Conservation (phyloP, 768 basidiomycete species). For the Gymnopilus junonius region DNA sequence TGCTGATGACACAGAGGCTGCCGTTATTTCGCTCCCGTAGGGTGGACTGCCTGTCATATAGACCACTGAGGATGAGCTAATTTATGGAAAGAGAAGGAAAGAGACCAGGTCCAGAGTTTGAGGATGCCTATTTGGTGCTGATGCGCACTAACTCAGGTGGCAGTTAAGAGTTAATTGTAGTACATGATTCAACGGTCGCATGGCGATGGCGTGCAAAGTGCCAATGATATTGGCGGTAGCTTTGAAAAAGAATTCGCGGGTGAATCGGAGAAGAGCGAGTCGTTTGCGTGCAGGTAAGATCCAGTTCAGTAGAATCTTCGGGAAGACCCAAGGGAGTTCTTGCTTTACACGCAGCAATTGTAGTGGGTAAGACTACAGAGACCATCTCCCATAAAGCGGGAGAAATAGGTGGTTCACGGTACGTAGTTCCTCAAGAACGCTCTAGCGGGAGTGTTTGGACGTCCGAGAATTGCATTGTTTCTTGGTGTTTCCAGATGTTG, state of each 20-base stretch:
- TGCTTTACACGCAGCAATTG: slow-evolving; percentile 1
- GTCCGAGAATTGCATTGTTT: slow-evolving; percentile 10
- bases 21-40: slow-evolving; percentile 13
- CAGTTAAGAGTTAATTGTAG: slow-evolving; percentile 5
- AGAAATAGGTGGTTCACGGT: slow-evolving; percentile 7
- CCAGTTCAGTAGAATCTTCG: slow-evolving; percentile 10
- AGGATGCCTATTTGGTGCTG: slow-evolving; percentile 7
- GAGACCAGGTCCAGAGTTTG: slow-evolving; percentile 7
- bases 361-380: neutral
- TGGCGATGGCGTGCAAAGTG: slow-evolving; percentile 14
- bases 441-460: slow-evolving; percentile 8
- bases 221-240: neutral
- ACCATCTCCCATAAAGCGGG: slow-evolving; percentile 4
- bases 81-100: neutral
- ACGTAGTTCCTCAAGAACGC: slow-evolving; percentile 1
- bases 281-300: neutral
- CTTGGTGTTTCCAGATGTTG: slow-evolving; percentile 18
- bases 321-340: slow-evolving; percentile 7
- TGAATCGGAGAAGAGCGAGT: slow-evolving; percentile 20
- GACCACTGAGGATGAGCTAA: neutral
- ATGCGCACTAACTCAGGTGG: slow-evolving; percentile 10
- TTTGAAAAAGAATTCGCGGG: slow-evolving; percentile 18
- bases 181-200: slow-evolving; percentile 4
- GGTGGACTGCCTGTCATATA: slow-evolving; percentile 1
- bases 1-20: neutral